Conservation (phyloP, 352 stramenopile species). For the Pythium phragmiticola region DNA sequence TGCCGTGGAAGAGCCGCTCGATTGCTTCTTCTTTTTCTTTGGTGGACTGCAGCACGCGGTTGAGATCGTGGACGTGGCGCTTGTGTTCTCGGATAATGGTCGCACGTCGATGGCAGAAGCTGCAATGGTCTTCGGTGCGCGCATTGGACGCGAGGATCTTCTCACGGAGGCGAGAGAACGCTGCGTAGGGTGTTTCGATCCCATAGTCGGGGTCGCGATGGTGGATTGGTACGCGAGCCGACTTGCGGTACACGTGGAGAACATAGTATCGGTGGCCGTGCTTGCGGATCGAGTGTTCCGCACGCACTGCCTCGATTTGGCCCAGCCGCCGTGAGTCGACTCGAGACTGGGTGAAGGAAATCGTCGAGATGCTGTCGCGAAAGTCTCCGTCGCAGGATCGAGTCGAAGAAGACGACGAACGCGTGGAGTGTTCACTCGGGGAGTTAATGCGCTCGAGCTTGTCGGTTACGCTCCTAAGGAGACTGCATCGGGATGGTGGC, state of each 20-base stretch:
- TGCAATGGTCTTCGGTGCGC: background rate
- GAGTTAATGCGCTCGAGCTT: conserved; percentile 7
- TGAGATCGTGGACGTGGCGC: background rate
- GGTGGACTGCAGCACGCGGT: background rate
- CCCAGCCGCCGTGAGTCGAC: background rate
- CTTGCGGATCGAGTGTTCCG: conserved; percentile 14
- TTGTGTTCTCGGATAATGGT: background rate
- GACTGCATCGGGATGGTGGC: background rate
- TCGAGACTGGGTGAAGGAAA: background rate
- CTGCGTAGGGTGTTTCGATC: conserved; percentile 1
- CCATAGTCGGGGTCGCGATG: conserved; percentile 5
- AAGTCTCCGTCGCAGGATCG: conserved; percentile 1
- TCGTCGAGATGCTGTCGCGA: background rate
- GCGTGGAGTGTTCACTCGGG: background rate
- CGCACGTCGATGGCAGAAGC: background rate
- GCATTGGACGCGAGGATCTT: background rate
- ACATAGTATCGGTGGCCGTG: conserved; percentile 14
- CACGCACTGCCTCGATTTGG: conserved; percentile 12
- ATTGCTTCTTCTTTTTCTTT: conserved; percentile 1
- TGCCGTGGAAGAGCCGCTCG: conserved; percentile 5
- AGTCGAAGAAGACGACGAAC: background rate
- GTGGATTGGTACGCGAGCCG: background rate
- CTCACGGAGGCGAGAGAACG: conserved; percentile 5
- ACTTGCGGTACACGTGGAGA: conserved; percentile 8
- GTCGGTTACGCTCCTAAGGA: conserved; percentile 1